These are phyloP conservation scores for Pseudonitzschia multiseries DNA, from an alignment of 108 stramenopile species.

Conservation along the genomic window DNA sequence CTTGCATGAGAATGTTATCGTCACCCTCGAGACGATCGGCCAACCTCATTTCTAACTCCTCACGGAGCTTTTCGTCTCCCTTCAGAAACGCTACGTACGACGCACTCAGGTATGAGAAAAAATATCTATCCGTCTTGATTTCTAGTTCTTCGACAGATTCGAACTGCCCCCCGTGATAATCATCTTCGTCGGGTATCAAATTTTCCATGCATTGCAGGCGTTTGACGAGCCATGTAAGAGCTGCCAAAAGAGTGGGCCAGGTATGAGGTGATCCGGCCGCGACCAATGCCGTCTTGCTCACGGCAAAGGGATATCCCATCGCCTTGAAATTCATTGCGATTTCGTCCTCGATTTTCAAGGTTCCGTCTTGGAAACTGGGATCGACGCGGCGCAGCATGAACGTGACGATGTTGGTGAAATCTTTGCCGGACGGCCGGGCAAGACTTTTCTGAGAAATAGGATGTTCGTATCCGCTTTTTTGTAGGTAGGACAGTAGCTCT, in stretches of 20 bases:
- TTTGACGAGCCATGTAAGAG: conserved; percentile 95
- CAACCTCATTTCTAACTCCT: conserved; percentile 66
- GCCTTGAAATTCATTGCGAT: conserved; percentile 87
- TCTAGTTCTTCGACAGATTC: conserved; percentile 59
- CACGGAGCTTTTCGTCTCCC: conserved; percentile 77
- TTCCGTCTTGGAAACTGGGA: conserved; percentile 68
- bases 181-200: conserved; percentile 27
- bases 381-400: conserved; percentile 91
- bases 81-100: conserved; percentile 87
- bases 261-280: conserved; percentile 98
- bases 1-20: conserved; percentile 57
- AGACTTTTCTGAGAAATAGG: conserved; percentile 78
- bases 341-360: conserved; percentile 95
- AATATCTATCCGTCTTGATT: conserved; percentile 62
- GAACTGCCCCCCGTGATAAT: conserved; percentile 31
- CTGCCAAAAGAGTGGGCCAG: conserved; percentile 96
- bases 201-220: conserved; percentile 48
- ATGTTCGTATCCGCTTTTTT: conserved; percentile 63
- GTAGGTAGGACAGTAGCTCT: conserved; percentile 72
- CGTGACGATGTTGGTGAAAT: conserved; percentile 92
- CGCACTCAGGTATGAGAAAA: conserved; percentile 78
- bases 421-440: conserved; percentile 87
- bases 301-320: conserved; percentile 92
- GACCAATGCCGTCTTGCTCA: conserved; percentile 89
- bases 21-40: conserved; percentile 73